These are phyloP conservation scores for Rhizopogon roseolus DNA, from an alignment of 768 basidiomycete genomes.

Conservation along the genomic window DNA sequence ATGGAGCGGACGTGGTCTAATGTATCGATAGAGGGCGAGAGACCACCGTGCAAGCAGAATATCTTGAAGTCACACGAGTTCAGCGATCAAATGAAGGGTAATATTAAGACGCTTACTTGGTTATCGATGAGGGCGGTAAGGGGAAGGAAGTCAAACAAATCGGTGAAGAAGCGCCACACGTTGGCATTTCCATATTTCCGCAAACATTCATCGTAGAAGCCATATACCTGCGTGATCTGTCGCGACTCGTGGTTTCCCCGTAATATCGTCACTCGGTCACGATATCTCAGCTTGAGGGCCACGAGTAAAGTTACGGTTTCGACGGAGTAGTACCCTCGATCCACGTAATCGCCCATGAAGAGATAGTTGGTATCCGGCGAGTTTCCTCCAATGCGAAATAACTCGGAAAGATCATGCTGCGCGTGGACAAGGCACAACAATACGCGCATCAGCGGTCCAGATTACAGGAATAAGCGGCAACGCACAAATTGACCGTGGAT, in stretches of 20 bases:
- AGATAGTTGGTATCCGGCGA: conserved; percentile 99
- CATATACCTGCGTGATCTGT: conserved; percentile 99
- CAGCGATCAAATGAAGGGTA: not conserved
- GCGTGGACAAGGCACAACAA: conserved; percentile 5
- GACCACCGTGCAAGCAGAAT: conserved; percentile 97
- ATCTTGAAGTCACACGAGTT: conserved; percentile 49
- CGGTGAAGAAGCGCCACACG: conserved; percentile 99
- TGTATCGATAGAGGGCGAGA: conserved; percentile 98
- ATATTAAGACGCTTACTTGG: conserved; percentile 69
- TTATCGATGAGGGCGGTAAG: conserved; percentile 98
- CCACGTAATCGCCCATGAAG: conserved; percentile 99
- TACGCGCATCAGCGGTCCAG: conserved; percentile 16
- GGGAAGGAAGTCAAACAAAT: conserved; percentile 96
- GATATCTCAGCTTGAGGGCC: conserved; percentile 95
- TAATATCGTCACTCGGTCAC: conserved; percentile 95
- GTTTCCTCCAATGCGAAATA: conserved; percentile 98
- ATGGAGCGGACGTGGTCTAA: conserved; percentile 98
- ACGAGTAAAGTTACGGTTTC: conserved; percentile 98
- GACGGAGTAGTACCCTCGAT: conserved; percentile 98
- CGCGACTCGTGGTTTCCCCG: conserved; percentile 98
- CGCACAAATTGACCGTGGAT: conserved; percentile 99
- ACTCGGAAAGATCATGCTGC: conserved; percentile 98
- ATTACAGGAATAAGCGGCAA: conserved; percentile 25
- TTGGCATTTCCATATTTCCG: conserved; percentile 99
- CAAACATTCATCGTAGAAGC: conserved; percentile 99